Evolutionary conservation across 2,329 filamentous ascomycete genomes (phyloP), one percentile per base, ranked within the genome.

Genomic region (Lasiodiplodia citricola): DNA sequence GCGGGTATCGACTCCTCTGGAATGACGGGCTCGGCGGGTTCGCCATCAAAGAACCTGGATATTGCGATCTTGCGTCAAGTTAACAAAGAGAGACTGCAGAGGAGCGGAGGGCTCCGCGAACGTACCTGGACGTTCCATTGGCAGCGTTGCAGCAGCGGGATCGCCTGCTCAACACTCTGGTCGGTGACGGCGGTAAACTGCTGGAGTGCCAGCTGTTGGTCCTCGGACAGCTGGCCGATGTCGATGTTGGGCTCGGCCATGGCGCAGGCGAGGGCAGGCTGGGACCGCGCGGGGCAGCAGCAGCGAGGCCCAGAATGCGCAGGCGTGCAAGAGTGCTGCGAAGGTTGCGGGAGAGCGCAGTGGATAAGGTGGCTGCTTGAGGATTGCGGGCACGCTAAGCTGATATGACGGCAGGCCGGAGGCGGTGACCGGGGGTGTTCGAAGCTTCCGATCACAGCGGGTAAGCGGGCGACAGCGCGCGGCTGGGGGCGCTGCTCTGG

Each of bases 31-130:
- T 97, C 93, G 60, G 93, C 88, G 3, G 91, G 91, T 82, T 98
- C 96, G 73, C 96, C 96, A 76, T 99, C 96, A 79, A 97, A 99
- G 87, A 98, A 98, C 77, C 96, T 96, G 72, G 96, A 89, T 72
- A 99, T 95, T 69, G 96, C 95, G 75, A 98, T 97, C 91, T 97
- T 77, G 38, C 31, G 51, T 67, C 65, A 28, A 54, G 68, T 79
- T 69, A 74, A 72, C 28, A 6, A 18, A 68, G 21, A 25, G 67
- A 66, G 21, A 23, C 14, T n/a, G n/a, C 13, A 1, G 52, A 47
- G 8, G 50, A 13, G 54, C 35, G 50, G n/a, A 31, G 14, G 37
- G n/a, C 5, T 52, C 35, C 51, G 51, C 56, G 8, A 18, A 70
- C 81, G 47, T 80, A 94, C 92, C 84, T 95, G 92, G 0, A 97